phyloP scores from a whole-genome alignment of 1,139 yeast species.

The Blastobotrys raffinosifermentans region DNA sequence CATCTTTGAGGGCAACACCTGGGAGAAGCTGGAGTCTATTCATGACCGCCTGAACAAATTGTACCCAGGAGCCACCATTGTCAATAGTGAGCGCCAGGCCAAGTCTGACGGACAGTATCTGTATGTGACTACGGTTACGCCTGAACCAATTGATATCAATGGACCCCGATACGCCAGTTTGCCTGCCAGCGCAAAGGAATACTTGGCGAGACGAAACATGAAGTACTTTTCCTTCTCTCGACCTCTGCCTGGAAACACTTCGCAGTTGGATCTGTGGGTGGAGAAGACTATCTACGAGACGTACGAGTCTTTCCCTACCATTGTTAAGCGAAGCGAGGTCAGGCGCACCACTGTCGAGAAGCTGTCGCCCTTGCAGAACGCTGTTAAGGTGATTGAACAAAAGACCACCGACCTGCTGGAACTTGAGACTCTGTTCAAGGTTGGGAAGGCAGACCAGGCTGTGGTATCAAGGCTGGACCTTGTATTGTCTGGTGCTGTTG shows the following conservation, averaged over 20 bases:
- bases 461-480: conserved; percentile 54
- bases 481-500: conserved; percentile 80
- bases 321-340: conserved; percentile 80
- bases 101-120: conserved; percentile 66
- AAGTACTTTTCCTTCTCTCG: conserved; percentile 63
- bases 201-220: conserved; percentile 49
- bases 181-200: conserved; percentile 28
- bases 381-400: conserved; percentile 57
- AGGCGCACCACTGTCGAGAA: conserved; percentile 46
- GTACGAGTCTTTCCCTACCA: conserved; percentile 72
- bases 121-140: conserved; percentile 68
- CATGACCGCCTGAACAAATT: conserved; percentile 68
- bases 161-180: conserved; percentile 12
- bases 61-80: conserved; percentile 78
- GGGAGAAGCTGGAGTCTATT: conserved; percentile 80
- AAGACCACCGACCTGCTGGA: conserved; percentile 71
- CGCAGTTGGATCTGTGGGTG: conserved; percentile 78
- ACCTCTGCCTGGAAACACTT: conserved; percentile 68
- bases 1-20: conserved; percentile 81
- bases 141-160: conserved; percentile 30
- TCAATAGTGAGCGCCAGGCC: conserved; percentile 63
- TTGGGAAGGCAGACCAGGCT: conserved; percentile 47
- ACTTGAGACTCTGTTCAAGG: conserved; percentile 57
- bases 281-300: conserved; percentile 82
- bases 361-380: conserved; percentile 83